Evolutionary conservation across 1,139 yeast genomes (phyloP).

Genomic region (Protomyces gravidus): DNA sequence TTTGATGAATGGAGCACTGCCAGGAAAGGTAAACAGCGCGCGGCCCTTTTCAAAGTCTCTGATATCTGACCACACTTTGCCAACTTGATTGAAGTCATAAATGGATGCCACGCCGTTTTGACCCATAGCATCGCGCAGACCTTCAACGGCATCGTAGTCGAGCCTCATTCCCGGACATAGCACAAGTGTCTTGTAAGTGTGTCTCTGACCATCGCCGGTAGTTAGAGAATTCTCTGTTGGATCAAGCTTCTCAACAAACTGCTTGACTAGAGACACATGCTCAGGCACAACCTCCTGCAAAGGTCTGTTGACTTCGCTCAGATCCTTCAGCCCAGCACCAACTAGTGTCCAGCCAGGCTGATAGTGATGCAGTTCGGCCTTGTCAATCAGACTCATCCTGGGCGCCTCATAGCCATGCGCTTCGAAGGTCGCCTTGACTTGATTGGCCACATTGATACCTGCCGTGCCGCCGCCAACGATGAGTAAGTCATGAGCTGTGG

Average conservation of each 20-base stretch:
- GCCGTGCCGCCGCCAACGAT: constrained; percentile 31
- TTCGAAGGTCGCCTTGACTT: constrained; percentile 16
- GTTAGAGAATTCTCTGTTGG: constrained; percentile 16
- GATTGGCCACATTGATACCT: constrained; percentile 29
- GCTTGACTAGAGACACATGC: constrained; percentile 15
- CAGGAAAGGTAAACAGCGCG: constrained; percentile 29
- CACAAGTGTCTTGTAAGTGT: constrained; percentile 26
- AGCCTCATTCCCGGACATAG: constrained; percentile 29
- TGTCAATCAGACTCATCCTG: constrained; percentile 26
- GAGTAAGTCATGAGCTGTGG: constrained; percentile 20
- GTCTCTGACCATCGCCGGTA: constrained; percentile 16
- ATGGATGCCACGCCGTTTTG: constrained; percentile 23
- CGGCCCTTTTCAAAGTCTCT: constrained; percentile 14
- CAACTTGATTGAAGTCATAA: constrained; percentile 21
- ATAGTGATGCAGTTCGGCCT: constrained; percentile 28
- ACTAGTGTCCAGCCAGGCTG: constrained; percentile 32
- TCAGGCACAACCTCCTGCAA: constrained; percentile 21
- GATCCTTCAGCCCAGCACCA: constrained; percentile 29
- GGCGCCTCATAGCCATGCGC: constrained; percentile 8
- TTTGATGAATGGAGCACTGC: constrained; percentile 24
- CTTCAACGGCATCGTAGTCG: constrained; percentile 24
- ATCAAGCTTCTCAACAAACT: constrained; percentile 10
- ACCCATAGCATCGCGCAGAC: constrained; percentile 29
- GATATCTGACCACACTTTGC: constrained; percentile 19
- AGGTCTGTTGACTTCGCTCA: constrained; percentile 22